Conservation (phyloP, 768 basidiomycete genomes). For the Lactarius trivialis region DNA sequence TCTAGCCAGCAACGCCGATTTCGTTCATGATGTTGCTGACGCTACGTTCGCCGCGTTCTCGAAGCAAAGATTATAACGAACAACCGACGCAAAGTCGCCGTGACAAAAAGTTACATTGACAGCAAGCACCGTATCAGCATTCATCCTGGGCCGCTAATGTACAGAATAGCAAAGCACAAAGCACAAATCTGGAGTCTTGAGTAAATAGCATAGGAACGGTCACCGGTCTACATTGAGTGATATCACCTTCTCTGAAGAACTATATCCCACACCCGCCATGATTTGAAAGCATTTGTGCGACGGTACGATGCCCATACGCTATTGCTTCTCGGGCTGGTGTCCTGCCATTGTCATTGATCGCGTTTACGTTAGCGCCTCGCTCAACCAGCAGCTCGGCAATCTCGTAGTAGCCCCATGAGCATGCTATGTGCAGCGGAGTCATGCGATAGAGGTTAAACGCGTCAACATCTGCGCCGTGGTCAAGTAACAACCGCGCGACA, state of each 20-base stretch:
- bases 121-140: too few relatives aligned
- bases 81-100: too few relatives aligned
- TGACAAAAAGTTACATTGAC: too few relatives aligned
- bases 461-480: neutral
- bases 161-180: too few relatives aligned
- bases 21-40: too few relatives aligned
- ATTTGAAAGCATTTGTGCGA: neutral
- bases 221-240: neutral
- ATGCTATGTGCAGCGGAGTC: neutral
- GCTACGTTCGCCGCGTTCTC: too few relatives aligned
- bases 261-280: neutral
- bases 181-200: too few relatives aligned
- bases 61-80: too few relatives aligned
- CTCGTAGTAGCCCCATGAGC: neutral
- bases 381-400: neutral
- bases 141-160: too few relatives aligned
- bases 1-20: too few relatives aligned
- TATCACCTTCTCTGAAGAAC: neutral
- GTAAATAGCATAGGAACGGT: too few relatives aligned
- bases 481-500: neutral
- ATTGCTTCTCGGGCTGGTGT: neutral
- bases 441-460: neutral
- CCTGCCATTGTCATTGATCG: neutral
- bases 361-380: neutral
- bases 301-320: too few relatives aligned